These are phyloP conservation scores for Saccharomyces hybrid DNA, from an alignment of 1,139 yeast genomes.

Conservation along the genomic window DNA sequence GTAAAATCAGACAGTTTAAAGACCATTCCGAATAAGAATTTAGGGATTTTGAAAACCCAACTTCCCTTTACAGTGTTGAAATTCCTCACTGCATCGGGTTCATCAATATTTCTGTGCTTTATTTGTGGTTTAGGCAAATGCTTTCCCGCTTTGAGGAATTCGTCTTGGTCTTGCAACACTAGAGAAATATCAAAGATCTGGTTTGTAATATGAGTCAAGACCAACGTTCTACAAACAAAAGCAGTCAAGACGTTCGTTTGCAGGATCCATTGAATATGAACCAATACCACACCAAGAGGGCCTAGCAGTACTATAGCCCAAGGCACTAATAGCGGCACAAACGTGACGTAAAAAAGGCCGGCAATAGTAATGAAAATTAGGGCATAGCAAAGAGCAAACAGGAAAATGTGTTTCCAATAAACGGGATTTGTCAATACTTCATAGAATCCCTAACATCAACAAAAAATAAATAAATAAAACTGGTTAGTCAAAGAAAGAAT, in stretches of 20 bases:
- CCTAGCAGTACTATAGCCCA: slow-evolving; percentile 23
- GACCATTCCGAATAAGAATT: slow-evolving; percentile 3
- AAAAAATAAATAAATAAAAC: slow-evolving; percentile 28
- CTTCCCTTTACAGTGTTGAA: slow-evolving; percentile 4
- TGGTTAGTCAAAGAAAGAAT: slow-evolving; percentile 17
- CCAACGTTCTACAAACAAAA: slow-evolving; percentile 17
- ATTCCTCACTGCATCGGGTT: not conserved
- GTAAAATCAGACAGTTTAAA: slow-evolving; percentile 5
- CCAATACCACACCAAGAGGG: slow-evolving; percentile 24
- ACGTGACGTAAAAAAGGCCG: slow-evolving; percentile 15
- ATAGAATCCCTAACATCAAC: slow-evolving; percentile 26
- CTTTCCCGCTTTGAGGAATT: slow-evolving; percentile 17
- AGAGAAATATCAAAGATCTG: slow-evolving; percentile 26
- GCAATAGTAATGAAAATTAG: slow-evolving; percentile 22
- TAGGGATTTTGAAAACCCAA: slow-evolving; percentile 10
- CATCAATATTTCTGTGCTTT: slow-evolving; percentile 8
- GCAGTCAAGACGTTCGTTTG: slow-evolving; percentile 24
- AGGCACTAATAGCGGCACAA: slow-evolving; percentile 21
- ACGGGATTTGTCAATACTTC: slow-evolving; percentile 17
- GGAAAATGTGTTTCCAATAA: slow-evolving; percentile 24
- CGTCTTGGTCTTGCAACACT: slow-evolving; percentile 15
- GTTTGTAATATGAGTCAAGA: slow-evolving; percentile 19
- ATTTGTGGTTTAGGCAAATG: slow-evolving; percentile 7
- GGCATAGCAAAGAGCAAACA: slow-evolving; percentile 20
- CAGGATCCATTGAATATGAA: slow-evolving; percentile 25